Base-by-base conservation (phyloP, 176 grass and related monocot genomes). In the Thinopyrum elongatum region DNA sequence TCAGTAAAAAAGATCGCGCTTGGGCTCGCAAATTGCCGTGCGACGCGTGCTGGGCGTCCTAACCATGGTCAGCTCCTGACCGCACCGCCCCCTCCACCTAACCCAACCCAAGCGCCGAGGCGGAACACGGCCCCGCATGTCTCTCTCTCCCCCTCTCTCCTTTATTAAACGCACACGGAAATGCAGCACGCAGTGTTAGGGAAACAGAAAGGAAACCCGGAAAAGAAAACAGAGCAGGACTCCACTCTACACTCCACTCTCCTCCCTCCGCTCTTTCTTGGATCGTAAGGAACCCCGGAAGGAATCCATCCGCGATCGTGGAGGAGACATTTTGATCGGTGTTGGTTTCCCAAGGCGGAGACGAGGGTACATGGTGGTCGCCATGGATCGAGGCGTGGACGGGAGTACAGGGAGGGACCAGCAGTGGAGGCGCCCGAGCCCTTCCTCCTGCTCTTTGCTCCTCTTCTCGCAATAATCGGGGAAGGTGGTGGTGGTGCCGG, bases 81-180 rank as follows among this genome's bases (percentile, higher is more conserved):
- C 86, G 51, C 80, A 74, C 74, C 83, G 29, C 72, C 79, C 71
- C 1, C 1, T 21, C 26, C 12, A 66, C 81, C 85, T 31, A 84
- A 87, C 81, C 85, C 61, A 84, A 87, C 81, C 85, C 61, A 2
- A 8, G 17, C 29, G 8, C 26, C 41, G 17, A 67, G 46, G 13
- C 30, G 31, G 15, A 66, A 30, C 65, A 2, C 8, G 65, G 31
- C 65, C 65, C 30, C 44, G 27, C 9, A 35, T 31, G 11, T 76
- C 72, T 17, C 61, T 33, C 82, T 46, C 47, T 22, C 35, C 12
- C 47, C 82, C n/a, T 22, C 72, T n/a, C 21, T 3, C 70, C 79
- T 86, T 92, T 92, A 89, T 92, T 89, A 86, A 85, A 42, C 28
- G 34, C 90, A 69, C 80, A 80, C 90, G 86, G 87, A 80, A 79